Base-by-base conservation (phyloP, 176 grass and related monocot genomes). In the Rhynchospora pubera region DNA sequence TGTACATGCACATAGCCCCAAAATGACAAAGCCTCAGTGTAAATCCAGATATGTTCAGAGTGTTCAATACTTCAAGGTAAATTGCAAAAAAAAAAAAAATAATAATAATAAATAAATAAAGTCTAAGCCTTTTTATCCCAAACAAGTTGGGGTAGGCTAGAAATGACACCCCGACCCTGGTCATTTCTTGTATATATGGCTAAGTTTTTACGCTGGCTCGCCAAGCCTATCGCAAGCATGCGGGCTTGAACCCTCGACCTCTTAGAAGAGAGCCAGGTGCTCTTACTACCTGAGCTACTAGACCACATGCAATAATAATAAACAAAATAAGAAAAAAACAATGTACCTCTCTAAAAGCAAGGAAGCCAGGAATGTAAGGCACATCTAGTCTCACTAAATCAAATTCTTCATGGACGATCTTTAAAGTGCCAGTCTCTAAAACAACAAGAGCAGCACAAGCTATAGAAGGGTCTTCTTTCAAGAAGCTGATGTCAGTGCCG, bases 321-420 rank as follows among this genome's bases (percentile, higher is more conserved):
- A 28, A 28, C 1, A 7, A 22, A 39, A 6, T 2, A 26, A 89
- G 22, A 22, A 72, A 22, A 13, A 14, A 59, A 32, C n/a, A 28
- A 45, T 5, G 10, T 85, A 90, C 94, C 89, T 97, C 94, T 86
- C 94, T 97, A 80, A 98, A 98, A 82, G 95, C 95, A 88, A 98
- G 95, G 81, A 98, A 98, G 42, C 92, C 90, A 13, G 92, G 90
- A 85, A 94, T 81, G 21, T 98, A 98, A 6, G 92, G 90, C 48
- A 98, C 92, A 83, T 93, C 88, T 55, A 94, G 47, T 50, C 28
- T 86, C 45, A 91, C 75, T 62, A 90, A 26, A 85, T 90, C 82
- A 61, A 91, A 94, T 57, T 98, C 96, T 83, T 98, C 92, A 46
- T 93, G 96, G 11, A 93, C 89, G 75, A 94, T 79, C 63, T 91